Base-by-base conservation (phyloP, 129 eudicot genomes). In the Flaveria ramosissima region DNA sequence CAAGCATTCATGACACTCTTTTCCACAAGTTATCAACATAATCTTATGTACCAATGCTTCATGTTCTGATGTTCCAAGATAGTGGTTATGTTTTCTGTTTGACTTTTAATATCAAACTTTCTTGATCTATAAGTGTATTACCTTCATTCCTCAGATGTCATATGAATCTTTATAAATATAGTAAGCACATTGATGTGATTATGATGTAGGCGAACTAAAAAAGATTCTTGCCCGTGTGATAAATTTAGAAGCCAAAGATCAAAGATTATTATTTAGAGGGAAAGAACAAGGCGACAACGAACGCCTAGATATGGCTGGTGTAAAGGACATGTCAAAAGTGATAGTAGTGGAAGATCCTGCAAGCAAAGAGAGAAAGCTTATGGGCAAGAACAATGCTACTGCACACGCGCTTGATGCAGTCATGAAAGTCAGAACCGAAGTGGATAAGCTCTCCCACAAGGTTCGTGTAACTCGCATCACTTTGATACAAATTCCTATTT, bases 321-420 rank as follows among this genome's bases (percentile, higher is more conserved):
- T 88, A 60, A 80, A 76, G 77, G 90, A 88, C 80, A 79, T 76
- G 88, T 88, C 93, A 60, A 88, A 88, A 65, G 80, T 88, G 45
- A 83, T 88, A 41, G 72, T 88, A n/a, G 48, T 88, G 76, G 93
- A 88, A 75, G 90, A 80, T 72, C 93, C 90, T n/a, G 90, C 90
- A 16, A 88, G 90, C 83, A 88, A 82, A 76, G 90, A 86, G 72
- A 83, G 56, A 75, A 85, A 88, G 66, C 75, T 83, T 17, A 61
- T 71, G 42, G 86, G 79, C 70, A 86, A 72, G 77, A 79, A 69
- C 8, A 65, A 57, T 13, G 81, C 42, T 67, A 72, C 60, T 13
- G 8, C 23, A 30, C 77, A 75, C 21, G 80, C 90, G 12, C 73
- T 68, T 69, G 85, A 81, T 21, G 86, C 86, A 6, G 60, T 88